Percentiles rank a stretch among this genome's conserved stretches.
Evolutionary conservation across 306 rosid genomes (phyloP).

Genomic region (Prunus davidiana): DNA sequence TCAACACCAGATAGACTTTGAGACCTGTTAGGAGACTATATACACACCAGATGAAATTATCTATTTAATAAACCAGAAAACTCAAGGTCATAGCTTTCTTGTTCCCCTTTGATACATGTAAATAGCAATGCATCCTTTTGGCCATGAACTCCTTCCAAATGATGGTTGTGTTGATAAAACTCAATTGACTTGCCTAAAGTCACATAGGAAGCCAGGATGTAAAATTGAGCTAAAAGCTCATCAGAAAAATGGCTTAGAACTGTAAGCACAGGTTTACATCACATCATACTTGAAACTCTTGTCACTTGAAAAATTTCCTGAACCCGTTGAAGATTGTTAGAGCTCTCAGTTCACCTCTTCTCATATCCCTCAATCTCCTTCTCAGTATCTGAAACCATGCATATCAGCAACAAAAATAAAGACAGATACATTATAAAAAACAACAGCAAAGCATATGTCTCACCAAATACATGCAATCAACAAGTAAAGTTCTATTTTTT

Average conservation of each 20-base stretch:
- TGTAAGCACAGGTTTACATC: background rate
- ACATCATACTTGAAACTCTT: constrained; percentile 5
- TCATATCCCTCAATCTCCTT: constrained; percentile 72
- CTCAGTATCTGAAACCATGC: constrained; percentile 65
- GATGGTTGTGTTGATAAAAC: background rate
- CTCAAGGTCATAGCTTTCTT: background rate
- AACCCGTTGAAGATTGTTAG: constrained; percentile 68
- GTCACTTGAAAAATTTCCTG: constrained; percentile 63
- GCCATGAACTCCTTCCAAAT: background rate
- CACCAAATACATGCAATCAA: background rate
- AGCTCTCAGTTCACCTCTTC: constrained; percentile 80
- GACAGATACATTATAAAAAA: background rate
- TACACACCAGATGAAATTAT: too few relatives aligned
- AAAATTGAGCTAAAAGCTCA: background rate
- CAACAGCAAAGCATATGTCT: background rate
- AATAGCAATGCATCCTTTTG: background rate
- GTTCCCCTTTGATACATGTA: background rate
- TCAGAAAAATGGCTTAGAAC: constrained; percentile 5
- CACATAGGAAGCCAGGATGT: background rate
- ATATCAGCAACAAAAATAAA: background rate
- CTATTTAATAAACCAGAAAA: background rate
- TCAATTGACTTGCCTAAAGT: background rate
- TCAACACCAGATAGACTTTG: too few relatives aligned
- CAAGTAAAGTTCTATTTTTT: background rate
- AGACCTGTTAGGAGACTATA: too few relatives aligned